Evolutionary conservation across 495 filamentous ascomycete species (phyloP), one percentile per base, ranked within the genome.

Genomic region (Rostrohypoxylon terebratum): DNA sequence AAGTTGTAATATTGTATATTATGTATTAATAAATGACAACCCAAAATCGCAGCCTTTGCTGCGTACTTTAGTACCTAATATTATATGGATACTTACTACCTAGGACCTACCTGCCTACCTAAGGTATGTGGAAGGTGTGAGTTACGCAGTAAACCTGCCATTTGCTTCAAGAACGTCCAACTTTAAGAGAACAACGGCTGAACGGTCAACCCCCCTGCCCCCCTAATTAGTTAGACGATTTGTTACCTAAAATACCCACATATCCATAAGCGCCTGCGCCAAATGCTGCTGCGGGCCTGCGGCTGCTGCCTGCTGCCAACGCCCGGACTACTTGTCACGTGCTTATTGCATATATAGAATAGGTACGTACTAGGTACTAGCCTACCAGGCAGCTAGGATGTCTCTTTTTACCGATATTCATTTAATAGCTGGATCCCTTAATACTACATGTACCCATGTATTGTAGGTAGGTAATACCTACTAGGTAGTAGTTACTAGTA

Each of bases 141-240:
- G n/a, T n/a, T n/a, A n/a, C n/a, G n/a, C n/a, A n/a, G n/a, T n/a
- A 28, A 5, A 28, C 6, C 28, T 28, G 51, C 28, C 53, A 67
- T 66, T 42, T 54, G 58, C 69, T 72, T 72, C 64, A 64, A 68
- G 69, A 72, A 72, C 25, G 58, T 58, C 44, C 28, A 28, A 28
- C 28, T 28, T 28, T 5, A n/a, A n/a, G 28, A 28, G 28, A 23
- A 63, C 54, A 55, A n/a, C n/a, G n/a, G n/a, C n/a, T n/a, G n/a
- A n/a, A n/a, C n/a, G n/a, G n/a, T n/a, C n/a, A n/a, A n/a, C n/a
- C n/a, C n/a, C n/a, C n/a, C n/a, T n/a, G n/a, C n/a, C 58, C 40
- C 40, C 55, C 42, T 23, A 50, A 38, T 38, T 10, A 66, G 11
- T 33, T 33, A 18, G 54, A 51, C 44, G 14, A 62, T 33, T n/a